These are phyloP conservation scores for Hericium coralloides DNA, from an alignment of 768 basidiomycete species.

Conservation along the genomic window DNA sequence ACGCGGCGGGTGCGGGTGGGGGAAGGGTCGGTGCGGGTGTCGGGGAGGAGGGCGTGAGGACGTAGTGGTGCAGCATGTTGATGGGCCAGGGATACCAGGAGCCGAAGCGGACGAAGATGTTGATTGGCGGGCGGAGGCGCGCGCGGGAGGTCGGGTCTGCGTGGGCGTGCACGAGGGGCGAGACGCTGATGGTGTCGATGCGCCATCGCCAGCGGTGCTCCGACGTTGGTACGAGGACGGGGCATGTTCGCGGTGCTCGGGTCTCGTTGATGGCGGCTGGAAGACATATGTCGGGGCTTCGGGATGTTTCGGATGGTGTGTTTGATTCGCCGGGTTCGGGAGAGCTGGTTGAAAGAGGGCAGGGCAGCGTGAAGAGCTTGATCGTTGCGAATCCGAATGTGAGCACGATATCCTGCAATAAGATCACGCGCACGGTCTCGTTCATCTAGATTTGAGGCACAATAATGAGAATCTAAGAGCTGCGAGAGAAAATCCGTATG, in stretches of 20 bases:
- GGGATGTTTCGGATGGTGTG: neutral
- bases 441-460: neutral
- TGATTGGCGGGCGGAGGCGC: constrained; percentile 27
- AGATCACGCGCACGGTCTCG: neutral
- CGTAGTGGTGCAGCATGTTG: constrained; percentile 58
- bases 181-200: constrained; percentile 42
- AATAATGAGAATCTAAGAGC: neutral
- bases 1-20: neutral
- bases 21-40: neutral
- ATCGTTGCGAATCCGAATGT: neutral
- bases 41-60: constrained; percentile 36
- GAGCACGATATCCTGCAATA: neutral
- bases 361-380: neutral
- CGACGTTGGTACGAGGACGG: constrained; percentile 32
- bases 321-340: neutral
- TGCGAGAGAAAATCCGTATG: neutral
- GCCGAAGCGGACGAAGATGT: constrained; percentile 50
- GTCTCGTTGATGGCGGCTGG: no score
- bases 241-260: no score
- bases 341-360: neutral
- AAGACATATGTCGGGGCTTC: no score
- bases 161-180: constrained; percentile 21
- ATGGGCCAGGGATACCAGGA: constrained; percentile 60
- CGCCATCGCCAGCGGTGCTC: constrained; percentile 45
- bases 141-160: neutral